Base-by-base conservation (phyloP, 306 rosid genomes). In the Castanopsis chinensis region DNA sequence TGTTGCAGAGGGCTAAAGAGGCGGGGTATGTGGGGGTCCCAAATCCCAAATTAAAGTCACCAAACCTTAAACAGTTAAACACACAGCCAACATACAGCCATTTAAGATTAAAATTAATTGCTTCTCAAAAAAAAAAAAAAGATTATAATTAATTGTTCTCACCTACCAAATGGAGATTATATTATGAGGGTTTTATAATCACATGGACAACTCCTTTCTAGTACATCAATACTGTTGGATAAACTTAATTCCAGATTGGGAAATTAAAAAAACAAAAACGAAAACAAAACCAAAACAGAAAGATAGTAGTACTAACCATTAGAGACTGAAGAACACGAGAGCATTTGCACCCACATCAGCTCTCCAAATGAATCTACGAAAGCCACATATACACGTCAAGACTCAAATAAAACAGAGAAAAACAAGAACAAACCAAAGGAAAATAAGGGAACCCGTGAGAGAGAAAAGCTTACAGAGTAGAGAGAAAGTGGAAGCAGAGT, bases 281-380 rank as follows among this genome's bases (percentile, higher is more conserved):
- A n/a, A n/a, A n/a, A n/a, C 37, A 3, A 28, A 14, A 33, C 49
- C 59, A 75, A 68, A 69, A 81, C 57, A 20, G 55, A 28, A 32
- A 17, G 57, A 56, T 35, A 72, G 71, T 37, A 25, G 70, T 17
- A 69, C 45, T 77, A 63, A 94, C 97, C 97, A 67, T 59, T 83
- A 52, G 98, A 5, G 82, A 88, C 78, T 9, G 91, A 81, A 81
- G 94, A 91, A 77, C 95, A 90, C 32, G 25, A 91, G 87, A 79
- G 83, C 56, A 27, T 83, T 83, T 51, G 23, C 83, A 82, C 77
- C 69, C 56, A 74, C 72, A 68, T 77, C 85, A 79, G 74, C 72
- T 19, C 80, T 13, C 58, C 83, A 51, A 79, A 72, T 59, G 92
- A 91, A 74, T 84, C 97, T 95, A 76, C 77, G 55, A 76, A 80